Base-by-base conservation (phyloP, 192 early-diverging fungal species). In the Coemansia sp. region DNA sequence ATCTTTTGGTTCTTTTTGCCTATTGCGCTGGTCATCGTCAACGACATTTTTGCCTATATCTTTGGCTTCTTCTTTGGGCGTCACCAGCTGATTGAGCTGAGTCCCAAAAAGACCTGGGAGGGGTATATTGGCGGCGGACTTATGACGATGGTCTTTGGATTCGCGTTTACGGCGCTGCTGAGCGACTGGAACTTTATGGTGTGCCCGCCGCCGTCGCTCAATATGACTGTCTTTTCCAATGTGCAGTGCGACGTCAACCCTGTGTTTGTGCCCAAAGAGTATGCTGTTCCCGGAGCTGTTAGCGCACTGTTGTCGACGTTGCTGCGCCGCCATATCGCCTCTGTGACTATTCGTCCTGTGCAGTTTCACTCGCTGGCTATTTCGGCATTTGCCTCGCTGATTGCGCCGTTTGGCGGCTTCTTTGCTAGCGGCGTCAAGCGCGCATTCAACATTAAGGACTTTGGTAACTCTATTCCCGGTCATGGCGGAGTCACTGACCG, bases 91-190 rank as follows among this genome's bases (percentile, higher is more conserved):
- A 97, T 97, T 71, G 89, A 91, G 73, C 82, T 99, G n/a, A 94
- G 92, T 75, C 97, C 97, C 44, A 99, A 99, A 81, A 99, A 99
- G 86, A 99, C 97, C 15, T 94, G 94, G 79, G 97, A 99, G 77
- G 97, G 97, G 5, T 99, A 97, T 65, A 87, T 97, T 64, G 97
- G 97, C 67, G 97, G 89, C 27, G 89, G 93, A 52, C 68, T 94
- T 61, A 88, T 88, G 41, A 99, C 97, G 0, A 77, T 97, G 72
- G 78, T 93, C n/a, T 94, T 96, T 85, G 96, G 91, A 3, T 92
- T 96, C 59, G 74, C 95, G 34, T 63, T 79, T 20, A 73, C 86
- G 5, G 79, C 79, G 15, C 72, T 86, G 70, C 78, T 93, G 16
- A 72, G 82, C 38, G 86, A 86, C 72, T 91, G 82, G 75, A 74